Base-by-base conservation (phyloP, 2,329 filamentous ascomycete species). In the Xylaria sp. region DNA sequence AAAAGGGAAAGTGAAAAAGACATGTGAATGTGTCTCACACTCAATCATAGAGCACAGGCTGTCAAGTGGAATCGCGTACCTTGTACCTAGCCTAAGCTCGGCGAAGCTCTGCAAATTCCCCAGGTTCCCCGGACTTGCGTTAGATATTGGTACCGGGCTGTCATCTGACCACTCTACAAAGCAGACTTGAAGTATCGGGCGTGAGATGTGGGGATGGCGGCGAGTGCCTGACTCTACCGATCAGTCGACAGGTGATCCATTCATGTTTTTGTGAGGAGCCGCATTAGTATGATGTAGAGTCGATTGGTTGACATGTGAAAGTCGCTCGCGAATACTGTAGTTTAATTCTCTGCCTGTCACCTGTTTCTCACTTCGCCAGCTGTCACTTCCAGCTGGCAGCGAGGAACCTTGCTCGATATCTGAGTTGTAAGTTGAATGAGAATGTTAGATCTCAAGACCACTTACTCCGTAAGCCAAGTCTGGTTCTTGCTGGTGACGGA, bases 261-360 rank as follows among this genome's bases (percentile, higher is more conserved):
- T 58, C 32, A 13, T 59, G 44, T 67, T 66, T 66, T 63, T 63
- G 23, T 25, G 23, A 25, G 23, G 8, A 67, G 65, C 65, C 58
- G 65, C 59, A 12, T 50, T 44, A 15, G 32, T 34, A 34, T 5
- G 9, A 13, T 23, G 7, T 10, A 13, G 44, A 51, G 41, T 32
- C 18, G 20, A 58, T 52, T 65, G 55, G 56, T 44, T 66, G 61
- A 56, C 65, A 68, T 68, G 65, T 68, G 65, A 68, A 68, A 68
- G 55, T 59, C 28, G 13, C 37, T 18, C 9, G 2, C 2, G 13
- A 8, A 20, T 10, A 20, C 5, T n/a, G 28, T 3, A 37, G 2
- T 8, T 37, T 37, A 37, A 37, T 37, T 37, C 7, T 37, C 8
- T 10, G 34, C 1, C 10, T 34, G 37, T 56, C n/a, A 58, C 50